phyloP scores from a whole-genome alignment of 2,329 filamentous ascomycete genomes.

The Tricladium varicosporioides region DNA sequence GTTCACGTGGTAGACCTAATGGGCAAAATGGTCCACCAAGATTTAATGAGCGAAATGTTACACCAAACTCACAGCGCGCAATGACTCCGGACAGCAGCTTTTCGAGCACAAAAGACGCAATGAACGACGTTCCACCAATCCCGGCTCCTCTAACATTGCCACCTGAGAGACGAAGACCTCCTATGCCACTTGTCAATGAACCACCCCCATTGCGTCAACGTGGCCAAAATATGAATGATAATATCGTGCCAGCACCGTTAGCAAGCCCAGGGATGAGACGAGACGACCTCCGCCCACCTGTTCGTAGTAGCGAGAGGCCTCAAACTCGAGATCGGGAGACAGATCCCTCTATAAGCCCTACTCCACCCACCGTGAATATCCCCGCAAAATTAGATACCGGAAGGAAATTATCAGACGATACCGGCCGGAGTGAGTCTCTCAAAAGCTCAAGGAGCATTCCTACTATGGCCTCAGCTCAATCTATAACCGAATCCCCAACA shows the following conservation, averaged over 20 bases:
- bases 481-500: constrained; percentile 11
- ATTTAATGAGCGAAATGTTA: constrained; percentile 33
- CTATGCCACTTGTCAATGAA: constrained; percentile 30
- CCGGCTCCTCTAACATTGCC: constrained; percentile 30
- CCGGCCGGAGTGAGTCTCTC: constrained; percentile 5
- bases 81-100: constrained; percentile 29
- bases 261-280: constrained; percentile 35
- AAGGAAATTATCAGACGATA: constrained; percentile 12
- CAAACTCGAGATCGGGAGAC: constrained; percentile 20
- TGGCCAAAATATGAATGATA: constrained; percentile 25
- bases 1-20: constrained; percentile 32
- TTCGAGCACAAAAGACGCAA: constrained; percentile 19
- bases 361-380: constrained; percentile 5
- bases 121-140: constrained; percentile 28
- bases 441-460: constrained; percentile 11
- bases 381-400: constrained; percentile 9
- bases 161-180: constrained; percentile 35
- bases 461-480: constrained; percentile 3
- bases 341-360: constrained; percentile 8
- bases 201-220: constrained; percentile 30
- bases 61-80: constrained; percentile 29
- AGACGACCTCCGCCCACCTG: constrained; percentile 34
- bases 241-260: constrained; percentile 36
- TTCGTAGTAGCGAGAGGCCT: constrained; percentile 33
- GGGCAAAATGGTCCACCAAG: constrained; percentile 29